A percentile compares a stretch with the other conserved stretches of the same genome.
Evolutionary conservation across 768 basidiomycete genomes (phyloP).

Genomic region (Candolleomyces eurysporus): DNA sequence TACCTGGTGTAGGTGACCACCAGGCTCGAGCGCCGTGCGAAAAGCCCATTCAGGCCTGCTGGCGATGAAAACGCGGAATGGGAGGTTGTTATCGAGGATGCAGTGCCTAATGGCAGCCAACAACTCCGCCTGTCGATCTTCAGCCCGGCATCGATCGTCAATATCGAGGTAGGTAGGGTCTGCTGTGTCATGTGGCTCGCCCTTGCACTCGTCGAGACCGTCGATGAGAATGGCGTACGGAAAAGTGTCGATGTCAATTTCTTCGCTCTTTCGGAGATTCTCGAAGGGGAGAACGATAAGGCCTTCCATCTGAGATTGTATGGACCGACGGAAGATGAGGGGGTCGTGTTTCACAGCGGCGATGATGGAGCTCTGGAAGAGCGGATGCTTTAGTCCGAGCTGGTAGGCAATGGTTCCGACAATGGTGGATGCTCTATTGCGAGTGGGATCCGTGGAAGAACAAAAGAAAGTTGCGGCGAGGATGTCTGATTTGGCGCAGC

Average conservation of each 20-base stretch:
- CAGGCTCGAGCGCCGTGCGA: not conserved
- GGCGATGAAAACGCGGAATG: slow-evolving; percentile 1
- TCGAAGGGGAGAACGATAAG: not conserved
- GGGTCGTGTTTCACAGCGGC: not conserved
- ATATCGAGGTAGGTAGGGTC: no score
- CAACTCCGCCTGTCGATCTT: not conserved
- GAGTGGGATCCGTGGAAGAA: not conserved
- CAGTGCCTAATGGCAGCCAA: not conserved
- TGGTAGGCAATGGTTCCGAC: slow-evolving; percentile 5
- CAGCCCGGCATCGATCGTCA: no score
- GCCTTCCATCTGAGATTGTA: not conserved
- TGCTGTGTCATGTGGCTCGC: no score
- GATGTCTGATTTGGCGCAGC: not conserved
- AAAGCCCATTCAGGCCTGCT: not conserved
- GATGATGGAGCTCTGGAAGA: not conserved
- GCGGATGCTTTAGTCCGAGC: not conserved
- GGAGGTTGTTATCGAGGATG: not conserved
- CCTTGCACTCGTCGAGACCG: slow-evolving; percentile 5
- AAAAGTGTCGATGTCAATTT: not conserved
- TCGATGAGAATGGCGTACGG: slow-evolving; percentile 1
- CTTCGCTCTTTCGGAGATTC: not conserved
- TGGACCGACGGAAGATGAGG: not conserved
- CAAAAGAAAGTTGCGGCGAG: slow-evolving; percentile 4
- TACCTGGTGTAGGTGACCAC: not conserved
- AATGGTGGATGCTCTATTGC: not conserved